Base-by-base conservation (phyloP, 1,139 yeast species). In the Saccharomycopsis crataegensis region DNA sequence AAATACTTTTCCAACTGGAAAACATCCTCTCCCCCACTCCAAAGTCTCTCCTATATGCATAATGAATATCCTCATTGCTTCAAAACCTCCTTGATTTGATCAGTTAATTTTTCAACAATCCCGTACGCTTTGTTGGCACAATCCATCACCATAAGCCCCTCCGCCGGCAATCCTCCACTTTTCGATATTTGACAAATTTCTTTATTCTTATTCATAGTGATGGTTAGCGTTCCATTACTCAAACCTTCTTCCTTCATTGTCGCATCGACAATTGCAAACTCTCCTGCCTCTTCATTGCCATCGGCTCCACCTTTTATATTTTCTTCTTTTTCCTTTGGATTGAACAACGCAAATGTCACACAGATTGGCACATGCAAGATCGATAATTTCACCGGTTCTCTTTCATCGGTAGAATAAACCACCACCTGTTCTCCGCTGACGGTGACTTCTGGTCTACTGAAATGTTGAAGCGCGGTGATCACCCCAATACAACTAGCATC, bases 401-500 rank as follows among this genome's bases (percentile, higher is more conserved):
- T 77, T 63, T 91, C 96, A 42, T 83, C 80, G 33, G 80, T 65
- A 44, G 83, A 77, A 64, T 87, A 91, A 1, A 93, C 76, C 11
- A 84, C 76, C 12, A 89, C 77, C 54, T 77, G 80, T 54, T 83
- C 90, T 41, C 87, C 88, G 34, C 77, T 77, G 14, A 91, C 82
- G 2, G 89, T 78, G 36, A 89, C 78, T 66, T 90, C 97, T 3
- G 96, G 96, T 62, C 87, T 83, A 55, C 79, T 79, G 69, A 83
- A 93, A 67, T 90, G 96, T 61, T 84, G 75, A 52, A 93, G 73
- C 0, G 88, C 96, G 11, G 93, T 79, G 77, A 90, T 85, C 17
- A 90, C 96, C 0, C 93, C 98, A 56, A 90, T 77, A 68, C 96
- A 88, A 43, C 94, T 86, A 17, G 90, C 86, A 67, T 93, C 99